phyloP scores from a whole-genome alignment of 768 basidiomycete species.

The Pleurotus pulmonarius region DNA sequence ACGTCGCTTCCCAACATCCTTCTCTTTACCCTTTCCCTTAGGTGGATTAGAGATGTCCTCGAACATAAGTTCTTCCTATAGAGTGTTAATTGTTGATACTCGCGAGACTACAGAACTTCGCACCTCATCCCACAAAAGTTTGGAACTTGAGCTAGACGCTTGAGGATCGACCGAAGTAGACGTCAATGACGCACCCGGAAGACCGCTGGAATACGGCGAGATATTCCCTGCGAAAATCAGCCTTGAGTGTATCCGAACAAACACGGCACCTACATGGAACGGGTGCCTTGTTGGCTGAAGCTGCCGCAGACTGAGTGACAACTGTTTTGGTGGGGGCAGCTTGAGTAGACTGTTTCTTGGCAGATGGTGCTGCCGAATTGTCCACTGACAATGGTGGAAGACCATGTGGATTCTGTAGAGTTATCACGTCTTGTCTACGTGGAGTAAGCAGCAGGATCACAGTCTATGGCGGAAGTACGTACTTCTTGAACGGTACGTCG shows the following conservation, averaged over 20 bases:
- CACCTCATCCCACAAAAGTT: slow-evolving; percentile 93
- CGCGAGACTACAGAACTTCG: slow-evolving; percentile 12
- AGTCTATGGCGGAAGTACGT: slow-evolving; percentile 12
- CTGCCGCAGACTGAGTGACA: slow-evolving; percentile 26
- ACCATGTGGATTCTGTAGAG: slow-evolving; percentile 88
- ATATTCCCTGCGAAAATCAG: slow-evolving; percentile 61
- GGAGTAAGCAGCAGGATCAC: not conserved
- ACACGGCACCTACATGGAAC: slow-evolving; percentile 56
- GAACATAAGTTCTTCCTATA: slow-evolving; percentile 94
- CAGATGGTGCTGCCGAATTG: slow-evolving; percentile 21
- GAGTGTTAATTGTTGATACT: not conserved
- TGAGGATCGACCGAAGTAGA: slow-evolving; percentile 87
- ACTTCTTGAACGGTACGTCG: slow-evolving; percentile 87
- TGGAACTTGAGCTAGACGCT: slow-evolving; percentile 45
- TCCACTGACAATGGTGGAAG: slow-evolving; percentile 54
- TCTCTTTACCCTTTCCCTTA: slow-evolving; percentile 90
- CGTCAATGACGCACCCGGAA: slow-evolving; percentile 90
- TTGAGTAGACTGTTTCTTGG: slow-evolving; percentile 18
- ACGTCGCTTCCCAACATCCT: slow-evolving; percentile 85
- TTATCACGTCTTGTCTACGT: slow-evolving; percentile 81
- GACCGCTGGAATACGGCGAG: slow-evolving; percentile 87
- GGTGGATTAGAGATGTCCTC: slow-evolving; percentile 80
- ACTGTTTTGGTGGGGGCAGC: slow-evolving; percentile 25
- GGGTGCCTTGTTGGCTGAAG: slow-evolving; percentile 42
- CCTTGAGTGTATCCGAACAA: not conserved